Evolutionary conservation across 352 stramenopile species (phyloP).

Genomic region (Aphanomyces cochlioides): DNA sequence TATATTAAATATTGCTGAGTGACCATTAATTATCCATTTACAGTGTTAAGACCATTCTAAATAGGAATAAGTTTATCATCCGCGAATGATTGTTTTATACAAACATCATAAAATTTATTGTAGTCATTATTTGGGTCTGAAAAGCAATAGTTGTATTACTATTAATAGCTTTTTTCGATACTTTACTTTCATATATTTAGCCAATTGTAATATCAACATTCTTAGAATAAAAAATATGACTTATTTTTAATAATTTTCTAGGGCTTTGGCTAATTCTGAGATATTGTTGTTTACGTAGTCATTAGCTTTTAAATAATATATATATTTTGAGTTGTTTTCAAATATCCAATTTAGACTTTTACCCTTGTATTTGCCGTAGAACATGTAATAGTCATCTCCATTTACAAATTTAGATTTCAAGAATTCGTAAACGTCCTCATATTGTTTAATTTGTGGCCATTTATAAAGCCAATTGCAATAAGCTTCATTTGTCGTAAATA

Average conservation of each 20-base stretch:
- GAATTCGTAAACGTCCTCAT: constrained; percentile 2
- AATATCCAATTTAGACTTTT: constrained; percentile 10
- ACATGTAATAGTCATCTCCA: constrained; percentile 7
- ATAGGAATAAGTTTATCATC: background rate
- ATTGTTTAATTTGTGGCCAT: constrained; percentile 9
- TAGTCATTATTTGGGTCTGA: constrained; percentile 3
- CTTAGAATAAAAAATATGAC: background rate
- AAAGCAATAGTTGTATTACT: background rate
- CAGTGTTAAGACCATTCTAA: constrained; percentile 2
- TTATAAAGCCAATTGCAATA: constrained; percentile 7
- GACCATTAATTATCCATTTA: constrained; percentile 10
- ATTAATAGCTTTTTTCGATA: constrained; percentile 1
- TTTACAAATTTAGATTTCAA: constrained; percentile 11
- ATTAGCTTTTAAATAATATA: constrained; percentile 10
- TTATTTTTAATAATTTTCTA: constrained; percentile 8
- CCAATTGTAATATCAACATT: background rate
- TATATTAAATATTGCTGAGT: constrained; percentile 1
- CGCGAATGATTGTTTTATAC: background rate
- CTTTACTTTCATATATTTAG: background rate
- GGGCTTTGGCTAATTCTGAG: background rate
- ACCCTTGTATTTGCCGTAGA: constrained; percentile 6
- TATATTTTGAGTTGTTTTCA: constrained; percentile 6
- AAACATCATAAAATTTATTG: constrained; percentile 8
- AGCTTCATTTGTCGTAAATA: constrained; percentile 4
- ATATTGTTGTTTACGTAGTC: background rate